phyloP scores from a whole-genome alignment of 768 basidiomycete species.

The Butyriboletus loyo region DNA sequence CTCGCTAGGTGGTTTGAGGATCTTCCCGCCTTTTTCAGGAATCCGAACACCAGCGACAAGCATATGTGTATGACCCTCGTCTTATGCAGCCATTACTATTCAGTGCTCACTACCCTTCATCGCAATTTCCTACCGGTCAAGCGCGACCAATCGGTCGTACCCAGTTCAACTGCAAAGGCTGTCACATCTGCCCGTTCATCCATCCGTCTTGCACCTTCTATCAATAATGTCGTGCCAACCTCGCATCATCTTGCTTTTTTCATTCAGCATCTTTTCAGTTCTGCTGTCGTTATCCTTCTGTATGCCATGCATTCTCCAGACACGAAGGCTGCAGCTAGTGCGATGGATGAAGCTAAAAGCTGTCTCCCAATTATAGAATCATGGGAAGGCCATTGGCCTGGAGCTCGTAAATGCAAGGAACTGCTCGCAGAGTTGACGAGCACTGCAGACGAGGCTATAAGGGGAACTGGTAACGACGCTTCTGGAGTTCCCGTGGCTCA shows the following conservation, averaged over 20 bases:
- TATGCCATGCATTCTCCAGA: slow-evolving; percentile 85
- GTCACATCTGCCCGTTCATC: slow-evolving; percentile 83
- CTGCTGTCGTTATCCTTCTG: slow-evolving; percentile 78
- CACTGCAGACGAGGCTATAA: slow-evolving; percentile 68
- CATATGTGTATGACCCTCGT: slow-evolving; percentile 85
- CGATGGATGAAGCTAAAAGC: slow-evolving; percentile 80
- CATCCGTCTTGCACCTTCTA: slow-evolving; percentile 80
- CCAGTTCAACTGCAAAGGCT: slow-evolving; percentile 75
- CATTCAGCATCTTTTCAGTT: slow-evolving; percentile 88
- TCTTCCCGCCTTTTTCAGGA: slow-evolving; percentile 72
- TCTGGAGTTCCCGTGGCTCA: slow-evolving; percentile 25
- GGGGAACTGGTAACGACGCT: slow-evolving; percentile 22
- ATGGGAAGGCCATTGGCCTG: slow-evolving; percentile 87
- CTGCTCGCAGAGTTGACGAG: slow-evolving; percentile 65
- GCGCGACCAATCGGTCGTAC: slow-evolving; percentile 63
- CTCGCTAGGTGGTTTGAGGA: slow-evolving; percentile 83
- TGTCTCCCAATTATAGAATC: slow-evolving; percentile 68
- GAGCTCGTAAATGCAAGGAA: slow-evolving; percentile 84
- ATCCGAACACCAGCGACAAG: slow-evolving; percentile 66
- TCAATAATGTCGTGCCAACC: slow-evolving; percentile 78
- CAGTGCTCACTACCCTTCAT: slow-evolving; percentile 80
- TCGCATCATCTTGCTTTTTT: slow-evolving; percentile 88
- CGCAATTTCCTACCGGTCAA: slow-evolving; percentile 83
- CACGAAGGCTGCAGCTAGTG: slow-evolving; percentile 56
- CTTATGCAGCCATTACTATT: slow-evolving; percentile 87